phyloP scores from a whole-genome alignment of 1,284 basidiomycete genomes.

The Marasmius tenuissimus region DNA sequence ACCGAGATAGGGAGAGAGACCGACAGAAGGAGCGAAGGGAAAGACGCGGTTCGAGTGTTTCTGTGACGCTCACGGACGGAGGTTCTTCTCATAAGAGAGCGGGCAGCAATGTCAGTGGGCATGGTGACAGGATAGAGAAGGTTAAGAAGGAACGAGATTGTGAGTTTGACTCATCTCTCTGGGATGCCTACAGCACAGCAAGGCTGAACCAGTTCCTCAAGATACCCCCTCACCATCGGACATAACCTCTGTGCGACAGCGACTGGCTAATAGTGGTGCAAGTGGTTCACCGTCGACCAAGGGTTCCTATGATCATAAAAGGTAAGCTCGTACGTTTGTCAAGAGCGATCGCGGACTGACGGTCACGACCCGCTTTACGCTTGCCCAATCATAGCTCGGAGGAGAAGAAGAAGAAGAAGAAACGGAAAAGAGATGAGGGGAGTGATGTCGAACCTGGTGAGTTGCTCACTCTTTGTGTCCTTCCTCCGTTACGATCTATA shows the following conservation, averaged over 20 bases:
- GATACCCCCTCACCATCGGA: conserved; percentile 5
- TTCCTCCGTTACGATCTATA: background rate
- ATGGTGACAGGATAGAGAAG: conserved; percentile 44
- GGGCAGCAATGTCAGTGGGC: background rate
- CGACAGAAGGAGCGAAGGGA: conserved; percentile 42
- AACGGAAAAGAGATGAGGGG: conserved; percentile 65
- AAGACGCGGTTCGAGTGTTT: background rate
- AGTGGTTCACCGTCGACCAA: conserved; percentile 10
- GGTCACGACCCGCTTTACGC: conserved; percentile 21
- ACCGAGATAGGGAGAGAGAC: conserved; percentile 59
- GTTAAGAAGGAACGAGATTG: conserved; percentile 70
- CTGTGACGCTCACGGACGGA: background rate
- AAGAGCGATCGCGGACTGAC: conserved; percentile 17
- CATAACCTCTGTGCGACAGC: conserved; percentile 17
- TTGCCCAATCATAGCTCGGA: conserved; percentile 23
- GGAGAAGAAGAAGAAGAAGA: conserved; percentile 81
- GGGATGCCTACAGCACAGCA: conserved; percentile 16
- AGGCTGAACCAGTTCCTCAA: conserved; percentile 8
- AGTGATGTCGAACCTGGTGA: conserved; percentile 69
- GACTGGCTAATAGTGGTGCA: conserved; percentile 9
- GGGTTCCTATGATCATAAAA: background rate
- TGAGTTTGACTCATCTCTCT: conserved; percentile 43
- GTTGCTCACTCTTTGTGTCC: conserved; percentile 6
- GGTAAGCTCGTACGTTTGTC: background rate
- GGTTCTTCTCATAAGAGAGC: background rate